Evolutionary conservation across 148 eudicot genomes (phyloP).

Genomic region (Silene latifolia): DNA sequence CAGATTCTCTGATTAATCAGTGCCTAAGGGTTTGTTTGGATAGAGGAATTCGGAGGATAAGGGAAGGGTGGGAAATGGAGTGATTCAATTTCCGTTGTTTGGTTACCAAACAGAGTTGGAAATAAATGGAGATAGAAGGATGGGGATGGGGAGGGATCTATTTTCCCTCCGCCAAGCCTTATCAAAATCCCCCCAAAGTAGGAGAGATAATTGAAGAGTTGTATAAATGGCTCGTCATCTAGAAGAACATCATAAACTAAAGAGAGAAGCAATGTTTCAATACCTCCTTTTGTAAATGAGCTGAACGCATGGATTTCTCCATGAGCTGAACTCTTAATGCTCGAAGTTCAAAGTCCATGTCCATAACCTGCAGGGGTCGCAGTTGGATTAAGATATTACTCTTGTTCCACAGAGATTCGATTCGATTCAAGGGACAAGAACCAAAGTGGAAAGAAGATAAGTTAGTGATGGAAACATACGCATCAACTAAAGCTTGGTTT

Average conservation of each 20-base stretch:
- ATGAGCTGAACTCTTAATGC: conserved; percentile 82
- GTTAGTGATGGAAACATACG: neutral
- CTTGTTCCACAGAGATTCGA: neutral
- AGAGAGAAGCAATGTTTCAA: neutral
- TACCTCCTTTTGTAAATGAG: conserved; percentile 92
- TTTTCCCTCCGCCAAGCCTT: too few relatives aligned
- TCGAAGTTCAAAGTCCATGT: conserved; percentile 97
- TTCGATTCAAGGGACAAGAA: neutral
- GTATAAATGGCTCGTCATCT: too few relatives aligned
- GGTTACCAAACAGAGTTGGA: too few relatives aligned
- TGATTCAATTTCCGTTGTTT: too few relatives aligned
- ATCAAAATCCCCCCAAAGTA: too few relatives aligned
- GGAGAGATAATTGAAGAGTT: too few relatives aligned
- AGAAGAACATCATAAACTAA: neutral
- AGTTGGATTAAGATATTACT: neutral
- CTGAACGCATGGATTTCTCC: conserved; percentile 87
- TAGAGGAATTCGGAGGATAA: too few relatives aligned
- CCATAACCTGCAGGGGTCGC: conserved; percentile 75
- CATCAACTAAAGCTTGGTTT: neutral
- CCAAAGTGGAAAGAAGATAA: neutral
- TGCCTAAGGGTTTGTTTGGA: too few relatives aligned
- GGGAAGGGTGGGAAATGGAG: too few relatives aligned
- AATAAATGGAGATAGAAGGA: too few relatives aligned
- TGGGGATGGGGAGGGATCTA: too few relatives aligned
- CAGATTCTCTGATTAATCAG: too few relatives aligned